phyloP scores from a whole-genome alignment of 306 rosid species.

The Quercus agrifolia region DNA sequence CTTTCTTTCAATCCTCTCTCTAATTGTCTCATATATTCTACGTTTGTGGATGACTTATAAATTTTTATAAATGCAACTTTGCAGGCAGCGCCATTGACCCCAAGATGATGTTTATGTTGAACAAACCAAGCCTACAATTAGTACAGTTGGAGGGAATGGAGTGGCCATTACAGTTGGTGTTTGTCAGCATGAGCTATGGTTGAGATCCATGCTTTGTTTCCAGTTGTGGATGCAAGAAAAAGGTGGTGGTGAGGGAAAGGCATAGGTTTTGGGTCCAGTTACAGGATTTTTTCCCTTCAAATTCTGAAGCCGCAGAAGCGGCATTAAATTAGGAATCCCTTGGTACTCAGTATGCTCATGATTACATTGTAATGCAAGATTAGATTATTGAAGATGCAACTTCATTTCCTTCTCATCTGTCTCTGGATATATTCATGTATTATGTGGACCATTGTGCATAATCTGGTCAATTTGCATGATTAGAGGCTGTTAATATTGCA shows the following conservation, averaged over 20 bases:
- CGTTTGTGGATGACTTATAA: conserved; percentile 4
- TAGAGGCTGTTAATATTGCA: conserved; percentile 26
- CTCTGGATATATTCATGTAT: background rate
- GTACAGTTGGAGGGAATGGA: conserved; percentile 7
- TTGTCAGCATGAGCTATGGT: conserved; percentile 13
- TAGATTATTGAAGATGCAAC: conserved; percentile 3
- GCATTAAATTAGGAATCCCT: conserved; percentile 15
- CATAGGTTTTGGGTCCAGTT: background rate
- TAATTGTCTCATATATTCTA: conserved; percentile 7
- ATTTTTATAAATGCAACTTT: conserved; percentile 35
- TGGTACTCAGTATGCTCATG: conserved; percentile 6
- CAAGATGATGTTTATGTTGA: conserved; percentile 23
- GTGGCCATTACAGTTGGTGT: conserved; percentile 5
- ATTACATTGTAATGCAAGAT: conserved; percentile 13
- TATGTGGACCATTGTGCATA: conserved; percentile 3
- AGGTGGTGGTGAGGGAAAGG: conserved; percentile 4
- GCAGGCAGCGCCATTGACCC: conserved; percentile 26
- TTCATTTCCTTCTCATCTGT: background rate
- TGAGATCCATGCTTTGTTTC: conserved; percentile 15
- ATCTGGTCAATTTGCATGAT: background rate
- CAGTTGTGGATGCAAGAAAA: conserved; percentile 15
- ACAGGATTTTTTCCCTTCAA: conserved; percentile 11
- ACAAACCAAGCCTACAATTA: conserved; percentile 19
- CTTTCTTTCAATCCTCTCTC: background rate
- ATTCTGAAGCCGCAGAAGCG: conserved; percentile 18